Evolutionary conservation across 257 asterid genomes (phyloP).

Genomic region (Lithospermum erythrorhizon): DNA sequence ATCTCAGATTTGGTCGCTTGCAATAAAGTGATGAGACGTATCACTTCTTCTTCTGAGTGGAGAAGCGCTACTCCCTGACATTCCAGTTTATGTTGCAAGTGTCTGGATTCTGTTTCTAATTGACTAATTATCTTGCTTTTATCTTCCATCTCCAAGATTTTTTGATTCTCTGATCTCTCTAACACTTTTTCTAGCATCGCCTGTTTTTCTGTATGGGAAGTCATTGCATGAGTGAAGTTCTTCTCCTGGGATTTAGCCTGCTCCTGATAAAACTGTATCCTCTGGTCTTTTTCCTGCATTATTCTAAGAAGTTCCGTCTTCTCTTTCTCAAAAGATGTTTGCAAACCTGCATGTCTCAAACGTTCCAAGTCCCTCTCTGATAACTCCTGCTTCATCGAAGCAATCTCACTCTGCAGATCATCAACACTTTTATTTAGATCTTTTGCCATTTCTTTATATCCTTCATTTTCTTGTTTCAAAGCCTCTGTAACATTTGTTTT

Average conservation of each 20-base stretch:
- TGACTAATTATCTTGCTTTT: constrained; percentile 12
- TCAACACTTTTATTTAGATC: constrained; percentile 17
- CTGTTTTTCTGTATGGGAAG: constrained; percentile 8
- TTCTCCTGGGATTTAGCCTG: constrained; percentile 24
- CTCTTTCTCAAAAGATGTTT: constrained; percentile 37
- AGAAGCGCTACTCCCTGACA: constrained; percentile 14
- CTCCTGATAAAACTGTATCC: constrained; percentile 32
- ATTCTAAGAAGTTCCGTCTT: constrained; percentile 29
- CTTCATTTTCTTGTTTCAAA: constrained; percentile 24
- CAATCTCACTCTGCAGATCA: constrained; percentile 24
- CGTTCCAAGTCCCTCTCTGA: constrained; percentile 19
- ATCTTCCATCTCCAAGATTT: constrained; percentile 19
- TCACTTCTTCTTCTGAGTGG: constrained; percentile 14
- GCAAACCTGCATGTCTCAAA: constrained; percentile 6
- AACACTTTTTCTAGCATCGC: constrained; percentile 24
- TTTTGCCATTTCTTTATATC: constrained; percentile 18
- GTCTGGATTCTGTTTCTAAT: constrained; percentile 24
- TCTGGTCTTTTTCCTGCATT: constrained; percentile 41
- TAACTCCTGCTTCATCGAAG: constrained; percentile 11
- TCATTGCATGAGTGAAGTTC: constrained; percentile 28
- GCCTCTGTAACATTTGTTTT: constrained; percentile 18
- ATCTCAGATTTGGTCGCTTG: constrained; percentile 22
- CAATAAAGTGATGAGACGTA: constrained; percentile 17
- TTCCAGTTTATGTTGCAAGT: constrained; percentile 16
- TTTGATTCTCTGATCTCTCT: constrained; percentile 15